These are phyloP conservation scores for Ogataea henricii DNA, from an alignment of 805 yeast genomes.

Conservation along the genomic window DNA sequence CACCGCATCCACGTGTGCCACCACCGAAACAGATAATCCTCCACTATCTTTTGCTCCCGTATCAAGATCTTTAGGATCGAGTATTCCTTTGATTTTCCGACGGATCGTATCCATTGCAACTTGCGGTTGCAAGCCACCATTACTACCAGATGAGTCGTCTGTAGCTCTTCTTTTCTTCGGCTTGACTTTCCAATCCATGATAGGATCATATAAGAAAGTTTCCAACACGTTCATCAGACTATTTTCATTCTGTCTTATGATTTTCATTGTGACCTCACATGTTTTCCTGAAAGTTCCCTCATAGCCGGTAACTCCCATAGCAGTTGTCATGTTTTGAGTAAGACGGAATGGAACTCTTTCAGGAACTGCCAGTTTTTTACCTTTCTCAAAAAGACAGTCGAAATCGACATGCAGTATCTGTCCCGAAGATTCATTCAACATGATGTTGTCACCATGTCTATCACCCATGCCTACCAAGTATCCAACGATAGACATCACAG, in stretches of 20 bases:
- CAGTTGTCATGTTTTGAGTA: conserved; percentile 86
- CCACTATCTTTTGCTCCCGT: conserved; percentile 39
- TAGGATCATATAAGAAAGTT: conserved; percentile 89
- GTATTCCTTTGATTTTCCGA: conserved; percentile 79
- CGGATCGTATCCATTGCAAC: conserved; percentile 71
- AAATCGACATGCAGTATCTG: conserved; percentile 91
- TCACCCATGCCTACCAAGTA: conserved; percentile 94
- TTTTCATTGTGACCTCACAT: conserved; percentile 76
- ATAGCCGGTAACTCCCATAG: conserved; percentile 78
- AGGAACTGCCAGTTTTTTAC: conserved; percentile 70
- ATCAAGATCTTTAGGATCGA: conserved; percentile 59
- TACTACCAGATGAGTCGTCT: conserved; percentile 15
- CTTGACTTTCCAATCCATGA: conserved; percentile 66
- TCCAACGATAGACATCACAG: conserved; percentile 98
- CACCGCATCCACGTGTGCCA: conserved; percentile 89
- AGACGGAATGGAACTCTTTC: conserved; percentile 93
- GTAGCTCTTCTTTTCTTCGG: conserved; percentile 39
- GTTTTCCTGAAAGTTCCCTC: conserved; percentile 88
- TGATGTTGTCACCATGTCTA: conserved; percentile 90
- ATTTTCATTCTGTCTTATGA: conserved; percentile 78
- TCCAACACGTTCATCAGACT: conserved; percentile 88
- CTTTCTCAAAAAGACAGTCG: conserved; percentile 93
- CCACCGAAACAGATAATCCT: conserved; percentile 83
- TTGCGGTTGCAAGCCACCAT: conserved; percentile 50
- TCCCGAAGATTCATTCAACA: conserved; percentile 74